Conservation (phyloP, 805 yeast species). For the Candida montana region DNA sequence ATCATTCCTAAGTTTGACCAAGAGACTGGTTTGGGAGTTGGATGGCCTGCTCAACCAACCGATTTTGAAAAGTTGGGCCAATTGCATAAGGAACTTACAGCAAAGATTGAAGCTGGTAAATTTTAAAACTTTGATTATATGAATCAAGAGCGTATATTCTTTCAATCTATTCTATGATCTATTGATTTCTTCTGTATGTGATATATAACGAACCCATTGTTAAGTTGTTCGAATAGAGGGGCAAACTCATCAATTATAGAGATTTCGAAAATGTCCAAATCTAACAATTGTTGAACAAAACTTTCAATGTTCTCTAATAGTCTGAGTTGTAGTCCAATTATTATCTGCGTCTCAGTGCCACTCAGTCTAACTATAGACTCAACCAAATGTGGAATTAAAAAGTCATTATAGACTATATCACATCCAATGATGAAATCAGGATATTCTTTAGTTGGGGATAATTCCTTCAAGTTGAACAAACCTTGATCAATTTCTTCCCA, state of each 20-base stretch:
- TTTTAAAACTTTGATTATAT: conserved; percentile 4
- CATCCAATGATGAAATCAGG: conserved; percentile 54
- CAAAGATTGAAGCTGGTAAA: conserved; percentile 31
- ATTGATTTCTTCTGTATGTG: conserved; percentile 19
- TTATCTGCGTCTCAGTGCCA: conserved; percentile 29
- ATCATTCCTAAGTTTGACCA: conserved; percentile 82
- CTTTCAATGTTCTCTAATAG: conserved; percentile 43
- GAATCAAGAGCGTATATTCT: too few relatives aligned
- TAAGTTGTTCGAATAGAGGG: conserved; percentile 22
- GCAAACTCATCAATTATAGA: conserved; percentile 29
- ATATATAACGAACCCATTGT: conserved; percentile 42
- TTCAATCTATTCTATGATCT: not conserved
- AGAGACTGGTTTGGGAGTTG: conserved; percentile 74
- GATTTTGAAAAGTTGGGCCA: conserved; percentile 68
- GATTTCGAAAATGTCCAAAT: conserved; percentile 28
- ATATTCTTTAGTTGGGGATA: conserved; percentile 3
- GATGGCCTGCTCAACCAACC: conserved; percentile 90
- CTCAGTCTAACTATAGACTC: conserved; percentile 35
- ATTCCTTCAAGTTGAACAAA: conserved; percentile 16
- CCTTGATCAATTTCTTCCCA: conserved; percentile 51
- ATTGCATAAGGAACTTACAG: conserved; percentile 54
- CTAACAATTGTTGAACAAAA: conserved; percentile 34
- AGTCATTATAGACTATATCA: conserved; percentile 64
- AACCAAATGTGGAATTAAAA: conserved; percentile 45
- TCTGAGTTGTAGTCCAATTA: conserved; percentile 50